Evolutionary conservation across 208 protist genomes (phyloP), one percentile per base, ranked within the genome.

Genomic region (Wallacemonas sp.): DNA sequence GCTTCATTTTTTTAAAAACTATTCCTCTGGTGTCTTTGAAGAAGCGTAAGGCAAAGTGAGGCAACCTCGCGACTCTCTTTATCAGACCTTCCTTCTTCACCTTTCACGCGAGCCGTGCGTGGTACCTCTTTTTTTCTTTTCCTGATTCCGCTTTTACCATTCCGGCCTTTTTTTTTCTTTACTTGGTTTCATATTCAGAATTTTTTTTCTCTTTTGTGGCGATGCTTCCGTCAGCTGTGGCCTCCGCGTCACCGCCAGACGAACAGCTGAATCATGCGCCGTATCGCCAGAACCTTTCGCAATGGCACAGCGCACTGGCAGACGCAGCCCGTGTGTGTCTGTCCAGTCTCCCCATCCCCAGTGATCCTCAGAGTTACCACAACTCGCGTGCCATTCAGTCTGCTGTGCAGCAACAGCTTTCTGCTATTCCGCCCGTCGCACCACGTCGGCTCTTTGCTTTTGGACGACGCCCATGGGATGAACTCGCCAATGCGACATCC

Each of bases 201-300:
- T 46, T 43, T 2, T 36, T 23, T 23, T 30, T 14, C 23, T 29
- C 2, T 3, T 29, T n/a, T n/a, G n/a, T 55, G n/a, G 19, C 33
- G 17, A 36, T 54, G 44, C 26, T n/a, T 52, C 12, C 34, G 46
- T 33, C 9, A 55, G 29, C 30, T n/a, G 32, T 26, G 23, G 29
- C 43, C n/a, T 41, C 24, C 11, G n/a, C 39, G 8, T 43, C 39
- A 29, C 16, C n/a, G n/a, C n/a, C n/a, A n/a, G n/a, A n/a, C n/a
- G n/a, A n/a, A n/a, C n/a, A n/a, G n/a, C n/a, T n/a, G n/a, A n/a
- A n/a, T n/a, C n/a, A n/a, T n/a, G n/a, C 62, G 8, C 74, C 74
- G 12, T 80, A 73, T 32, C 68, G 65, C 49, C 74, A 71, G 19
- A 80, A 80, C 29, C 21, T 29, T 14, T 17, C 24, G 8, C 65